Evolutionary conservation across 129 eudicot species (phyloP), one percentile per base, ranked within the genome.

Genomic region (Helianthus tuberosus): DNA sequence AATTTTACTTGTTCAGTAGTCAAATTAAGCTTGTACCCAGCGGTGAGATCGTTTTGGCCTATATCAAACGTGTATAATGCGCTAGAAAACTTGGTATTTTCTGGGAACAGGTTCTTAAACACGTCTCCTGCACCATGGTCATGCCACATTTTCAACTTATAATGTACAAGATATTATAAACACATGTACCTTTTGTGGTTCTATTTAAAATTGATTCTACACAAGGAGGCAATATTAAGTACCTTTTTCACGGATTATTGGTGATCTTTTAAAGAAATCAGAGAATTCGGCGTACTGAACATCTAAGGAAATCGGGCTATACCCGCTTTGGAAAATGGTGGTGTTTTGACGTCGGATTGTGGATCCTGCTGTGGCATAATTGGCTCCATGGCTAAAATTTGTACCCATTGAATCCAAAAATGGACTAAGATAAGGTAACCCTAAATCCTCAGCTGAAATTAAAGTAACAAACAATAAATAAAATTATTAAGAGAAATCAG

Each of bases 11-110:
- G 77, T 35, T 84, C 87, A 10, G 79, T 76, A 68, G 91, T 69
- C 91, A 89, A 49, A 83, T 79, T 84, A 75, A 89, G 96, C 52
- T 86, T 80, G 82, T 84, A 89, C 8, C 96, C 96, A 62, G 91
- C 87, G 0, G 89, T 89, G 68, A 89, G 89, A 71, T 89, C 96
- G 43, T 89, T 89, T 69, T 89, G 96, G 79, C 96, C 96, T 36
- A 89, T 89, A 85, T 89, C 96, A 67, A 89, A 79, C 11, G 89
- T 89, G 82, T 86, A 89, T 17, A 89, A 74, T 0, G 89, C 96
- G 11, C 81, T 69, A 17, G 89, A 69, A 59, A 89, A 86, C 67
- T 84, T 79, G 32, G 60, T 68, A 41, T 77, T 79, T 69, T 75
- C 50, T 0, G 91, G 96, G 49, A 89, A 78, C 53, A 86, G 16